These are phyloP conservation scores for Colletotrichum incanum DNA, from an alignment of 2,329 filamentous ascomycete genomes.

Conservation along the genomic window DNA sequence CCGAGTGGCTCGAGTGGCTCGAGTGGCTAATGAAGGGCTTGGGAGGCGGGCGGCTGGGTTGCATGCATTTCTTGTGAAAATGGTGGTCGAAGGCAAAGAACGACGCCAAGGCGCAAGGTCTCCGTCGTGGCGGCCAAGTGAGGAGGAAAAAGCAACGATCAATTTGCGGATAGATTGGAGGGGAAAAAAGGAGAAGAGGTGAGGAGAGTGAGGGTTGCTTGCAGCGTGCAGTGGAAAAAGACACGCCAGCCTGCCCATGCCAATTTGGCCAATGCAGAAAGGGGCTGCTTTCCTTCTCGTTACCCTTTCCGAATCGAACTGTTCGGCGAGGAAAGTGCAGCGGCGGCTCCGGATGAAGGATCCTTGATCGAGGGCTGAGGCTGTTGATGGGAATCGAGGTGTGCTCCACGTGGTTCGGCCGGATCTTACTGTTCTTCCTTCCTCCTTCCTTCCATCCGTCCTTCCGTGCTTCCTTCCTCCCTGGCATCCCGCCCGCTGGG, in stretches of 20 bases:
- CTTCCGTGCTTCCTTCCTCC: not conserved
- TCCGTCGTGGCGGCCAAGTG: not conserved
- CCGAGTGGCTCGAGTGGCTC: not conserved
- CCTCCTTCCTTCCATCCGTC: not conserved
- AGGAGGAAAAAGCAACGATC: constrained; percentile 32
- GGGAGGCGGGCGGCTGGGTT: not conserved
- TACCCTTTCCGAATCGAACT: not conserved
- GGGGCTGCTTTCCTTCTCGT: not conserved
- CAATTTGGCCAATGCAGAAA: too few relatives aligned
- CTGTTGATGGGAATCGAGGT: not conserved
- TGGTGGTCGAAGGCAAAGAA: not conserved
- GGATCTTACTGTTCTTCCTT: not conserved
- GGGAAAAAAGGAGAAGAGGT: not conserved
- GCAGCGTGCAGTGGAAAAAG: not conserved
- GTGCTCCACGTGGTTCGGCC: not conserved
- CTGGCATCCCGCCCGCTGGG: not conserved
- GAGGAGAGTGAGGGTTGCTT: not conserved
- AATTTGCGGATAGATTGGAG: constrained; percentile 11
- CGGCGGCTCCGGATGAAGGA: not conserved
- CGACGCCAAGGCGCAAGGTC: not conserved
- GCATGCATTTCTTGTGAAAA: not conserved
- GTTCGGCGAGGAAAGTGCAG: not conserved
- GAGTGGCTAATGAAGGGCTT: constrained; percentile 12
- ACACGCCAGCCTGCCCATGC: too few relatives aligned
- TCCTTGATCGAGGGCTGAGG: not conserved